Base-by-base conservation (phyloP, 169 alveolate genomes). In the Plasmodium falciparum region DNA sequence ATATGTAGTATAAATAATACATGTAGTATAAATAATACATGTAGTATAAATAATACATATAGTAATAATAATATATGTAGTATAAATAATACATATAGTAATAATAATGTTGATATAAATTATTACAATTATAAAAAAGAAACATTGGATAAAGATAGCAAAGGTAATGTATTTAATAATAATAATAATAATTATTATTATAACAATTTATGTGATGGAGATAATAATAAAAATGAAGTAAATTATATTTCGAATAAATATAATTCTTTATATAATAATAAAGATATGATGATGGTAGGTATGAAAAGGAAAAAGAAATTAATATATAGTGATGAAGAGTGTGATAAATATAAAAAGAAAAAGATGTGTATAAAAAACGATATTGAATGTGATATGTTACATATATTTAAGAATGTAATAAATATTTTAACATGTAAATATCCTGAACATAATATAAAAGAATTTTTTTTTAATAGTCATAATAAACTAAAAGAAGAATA, bases 391-490 rank as follows among this genome's bases (percentile, higher is more conserved):
- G 88, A 86, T 73, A 59, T 86, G 88, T 86, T 71, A 17, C 62
- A 86, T 24, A 86, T 86, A 29, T 86, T 86, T 56, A 86, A 86
- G n/a, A 74, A 74, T 29, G 66, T 62, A 0, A 86, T 86, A 15
- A 86, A 86, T 54, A 47, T 86, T 50, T 66, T 86, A 20, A 72
- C 92, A 3, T 73, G 71, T 24, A 86, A 72, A 49, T 86, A 73
- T 73, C 92, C 92, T 6, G 58, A 86, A 26, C 78, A 65, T 33
- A 73, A 86, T 43, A 72, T 86, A 50, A 70, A 86, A 67, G 75
- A 71, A 11, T 50, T 72, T 72, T 86, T 86, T 63, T 86, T 86
- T 65, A 86, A 73, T 43, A 86, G 92, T 29, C 92, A 86, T n/a
- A 70, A 86, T 26, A 59, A 29, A 86, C 56, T 86, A 61, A 86